Conservation (phyloP, 2,329 filamentous ascomycete species). For the Sclerotinia nivalis region DNA sequence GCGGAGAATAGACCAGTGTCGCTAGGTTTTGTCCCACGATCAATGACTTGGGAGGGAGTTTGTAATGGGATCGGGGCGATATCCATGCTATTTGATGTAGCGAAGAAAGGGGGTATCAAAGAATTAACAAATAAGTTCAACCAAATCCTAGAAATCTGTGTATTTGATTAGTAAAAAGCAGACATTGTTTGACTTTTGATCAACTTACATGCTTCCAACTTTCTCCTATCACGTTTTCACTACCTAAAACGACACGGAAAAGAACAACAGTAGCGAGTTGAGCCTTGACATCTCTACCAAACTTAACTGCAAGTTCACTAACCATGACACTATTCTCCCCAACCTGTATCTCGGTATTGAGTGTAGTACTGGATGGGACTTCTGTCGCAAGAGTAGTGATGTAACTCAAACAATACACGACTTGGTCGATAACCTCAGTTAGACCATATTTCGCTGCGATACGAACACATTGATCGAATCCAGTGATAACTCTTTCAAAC, state of each 20-base stretch:
- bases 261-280: conserved; percentile 94
- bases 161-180: conserved; percentile 39
- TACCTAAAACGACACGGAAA: conserved; percentile 86
- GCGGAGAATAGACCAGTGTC: conserved; percentile 91
- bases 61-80: conserved; percentile 85
- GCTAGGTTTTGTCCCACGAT: conserved; percentile 73
- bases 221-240: conserved; percentile 72
- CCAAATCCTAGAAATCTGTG: conserved; percentile 83
- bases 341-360: conserved; percentile 95
- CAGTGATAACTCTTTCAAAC: conserved; percentile 87
- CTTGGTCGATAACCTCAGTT: conserved; percentile 86
- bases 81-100: conserved; percentile 62
- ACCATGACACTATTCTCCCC: conserved; percentile 96
- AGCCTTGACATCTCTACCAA: conserved; percentile 89
- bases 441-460: conserved; percentile 85
- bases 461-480: conserved; percentile 93
- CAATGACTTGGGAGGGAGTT: conserved; percentile 87
- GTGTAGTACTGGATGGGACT: conserved; percentile 72
- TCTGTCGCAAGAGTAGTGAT: conserved; percentile 86
- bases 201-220: conserved; percentile 76
- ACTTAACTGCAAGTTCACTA: conserved; percentile 93
- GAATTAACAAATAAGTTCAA: conserved; percentile 96
- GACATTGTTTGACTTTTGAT: conserved; percentile 36
- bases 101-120: conserved; percentile 71
- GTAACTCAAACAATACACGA: conserved; percentile 83